Conservation (phyloP, 2,329 filamentous ascomycete species). For the Nigrograna mackinnonii region DNA sequence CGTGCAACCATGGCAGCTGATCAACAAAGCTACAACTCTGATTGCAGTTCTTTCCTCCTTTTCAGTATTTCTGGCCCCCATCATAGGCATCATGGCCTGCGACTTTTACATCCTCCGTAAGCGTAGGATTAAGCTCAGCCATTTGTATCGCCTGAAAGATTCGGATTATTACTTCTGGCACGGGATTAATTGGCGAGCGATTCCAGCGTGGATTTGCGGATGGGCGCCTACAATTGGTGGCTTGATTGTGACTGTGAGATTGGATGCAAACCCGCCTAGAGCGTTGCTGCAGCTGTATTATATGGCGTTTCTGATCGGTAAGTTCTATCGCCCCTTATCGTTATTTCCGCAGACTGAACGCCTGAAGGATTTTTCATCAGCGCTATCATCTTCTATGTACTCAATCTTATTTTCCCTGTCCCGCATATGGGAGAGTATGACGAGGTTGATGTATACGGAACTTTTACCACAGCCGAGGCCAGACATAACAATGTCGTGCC, state of each 20-base stretch:
- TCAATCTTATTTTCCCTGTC: slow-evolving; percentile 47
- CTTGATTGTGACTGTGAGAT: slow-evolving; percentile 40
- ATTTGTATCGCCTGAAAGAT: slow-evolving; percentile 39
- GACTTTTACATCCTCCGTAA: slow-evolving; percentile 16
- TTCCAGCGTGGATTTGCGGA: slow-evolving; percentile 32
- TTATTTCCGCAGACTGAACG: no score
- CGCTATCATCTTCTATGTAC: slow-evolving; percentile 28
- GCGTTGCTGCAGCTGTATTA: slow-evolving; percentile 51
- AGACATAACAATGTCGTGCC: slow-evolving; percentile 43
- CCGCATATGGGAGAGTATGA: slow-evolving; percentile 48
- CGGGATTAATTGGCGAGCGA: slow-evolving; percentile 45
- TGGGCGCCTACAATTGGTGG: slow-evolving; percentile 50
- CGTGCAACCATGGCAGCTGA: slow-evolving; percentile 40
- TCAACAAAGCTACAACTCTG: slow-evolving; percentile 40
- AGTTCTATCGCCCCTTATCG: slow-evolving; percentile 5
- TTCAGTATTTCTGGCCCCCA: slow-evolving; percentile 41
- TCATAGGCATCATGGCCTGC: slow-evolving; percentile 48
- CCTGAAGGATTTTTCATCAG: slow-evolving; percentile 49
- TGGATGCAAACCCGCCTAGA: slow-evolving; percentile 36
- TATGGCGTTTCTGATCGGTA: slow-evolving; percentile 52
- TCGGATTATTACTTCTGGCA: slow-evolving; percentile 49
- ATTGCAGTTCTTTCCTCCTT: slow-evolving; percentile 47
- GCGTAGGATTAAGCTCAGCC: slow-evolving; percentile 37
- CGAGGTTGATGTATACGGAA: slow-evolving; percentile 48
- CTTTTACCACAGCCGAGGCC: slow-evolving; percentile 50